Percentiles rank a stretch among this genome's conserved stretches.
Conservation (phyloP, 176 grass and related monocot species). For the Ensete glaucum region DNA sequence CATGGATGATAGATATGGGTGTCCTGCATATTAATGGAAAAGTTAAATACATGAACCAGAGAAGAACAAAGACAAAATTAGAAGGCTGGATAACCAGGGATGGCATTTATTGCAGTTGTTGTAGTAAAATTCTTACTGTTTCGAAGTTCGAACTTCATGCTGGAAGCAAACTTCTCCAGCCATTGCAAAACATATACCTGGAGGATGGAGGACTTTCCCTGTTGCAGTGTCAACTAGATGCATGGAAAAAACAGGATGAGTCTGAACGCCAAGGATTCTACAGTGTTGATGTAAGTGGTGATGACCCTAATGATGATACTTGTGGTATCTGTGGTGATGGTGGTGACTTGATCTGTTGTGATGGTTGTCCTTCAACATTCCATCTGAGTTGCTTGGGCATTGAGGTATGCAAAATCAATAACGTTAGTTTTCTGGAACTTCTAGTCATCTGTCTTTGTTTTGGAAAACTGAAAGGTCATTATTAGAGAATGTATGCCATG, state of each 20-base stretch:
- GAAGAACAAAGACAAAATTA: slow-evolving; percentile 42
- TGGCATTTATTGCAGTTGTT: slow-evolving; percentile 85
- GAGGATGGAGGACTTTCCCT: slow-evolving; percentile 44
- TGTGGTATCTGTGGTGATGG: slow-evolving; percentile 93
- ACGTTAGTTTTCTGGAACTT: slow-evolving; percentile 1
- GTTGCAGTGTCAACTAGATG: slow-evolving; percentile 65
- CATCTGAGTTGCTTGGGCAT: slow-evolving; percentile 83
- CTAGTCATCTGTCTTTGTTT: not conserved
- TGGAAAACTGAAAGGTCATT: not conserved
- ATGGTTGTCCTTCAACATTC: slow-evolving; percentile 81
- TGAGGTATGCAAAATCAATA: slow-evolving; percentile 39
- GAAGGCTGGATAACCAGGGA: slow-evolving; percentile 72
- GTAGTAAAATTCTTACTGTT: slow-evolving; percentile 64
- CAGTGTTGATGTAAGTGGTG: slow-evolving; percentile 46
- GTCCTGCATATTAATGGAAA: slow-evolving; percentile 51
- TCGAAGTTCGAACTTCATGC: slow-evolving; percentile 94
- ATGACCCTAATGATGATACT: slow-evolving; percentile 81
- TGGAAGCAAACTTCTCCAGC: slow-evolving; percentile 64
- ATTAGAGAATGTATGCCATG: too few relatives aligned
- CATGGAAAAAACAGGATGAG: slow-evolving; percentile 65
- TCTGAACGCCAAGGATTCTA: slow-evolving; percentile 69
- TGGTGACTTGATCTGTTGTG: slow-evolving; percentile 81
- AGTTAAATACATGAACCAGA: slow-evolving; percentile 77
- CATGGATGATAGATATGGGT: slow-evolving; percentile 93
- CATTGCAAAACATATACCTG: slow-evolving; percentile 63